Evolutionary conservation across 2,329 filamentous ascomycete genomes (phyloP).

Genomic region (Botrytis pseudocinerea): DNA sequence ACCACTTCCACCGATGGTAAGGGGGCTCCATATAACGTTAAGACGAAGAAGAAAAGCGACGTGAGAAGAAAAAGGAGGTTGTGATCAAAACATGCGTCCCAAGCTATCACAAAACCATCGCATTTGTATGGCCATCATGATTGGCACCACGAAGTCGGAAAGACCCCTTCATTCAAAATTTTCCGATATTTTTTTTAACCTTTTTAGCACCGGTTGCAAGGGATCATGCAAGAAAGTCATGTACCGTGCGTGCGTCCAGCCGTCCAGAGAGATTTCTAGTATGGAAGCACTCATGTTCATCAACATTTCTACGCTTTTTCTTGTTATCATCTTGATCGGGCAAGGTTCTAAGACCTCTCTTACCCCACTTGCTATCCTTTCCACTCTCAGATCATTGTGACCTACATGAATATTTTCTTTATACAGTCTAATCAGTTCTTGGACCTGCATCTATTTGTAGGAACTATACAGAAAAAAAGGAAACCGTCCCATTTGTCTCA

Average conservation of each 20-base stretch:
- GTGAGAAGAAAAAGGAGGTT: background rate
- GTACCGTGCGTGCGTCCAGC: background rate
- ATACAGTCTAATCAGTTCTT: constrained; percentile 8
- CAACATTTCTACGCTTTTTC: background rate
- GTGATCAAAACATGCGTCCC: constrained; percentile 8
- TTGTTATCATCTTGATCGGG: background rate
- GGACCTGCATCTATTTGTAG: background rate
- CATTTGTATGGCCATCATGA: background rate
- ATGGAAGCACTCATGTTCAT: background rate
- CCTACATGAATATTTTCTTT: background rate
- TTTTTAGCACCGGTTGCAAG: background rate
- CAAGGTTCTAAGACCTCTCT: constrained; percentile 8
- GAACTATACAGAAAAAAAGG: background rate
- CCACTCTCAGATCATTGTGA: constrained; percentile 5
- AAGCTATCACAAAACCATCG: constrained; percentile 1
- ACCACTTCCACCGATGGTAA: background rate
- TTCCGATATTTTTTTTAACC: background rate
- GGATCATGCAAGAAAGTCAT: constrained; percentile 1
- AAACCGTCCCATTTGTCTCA: background rate
- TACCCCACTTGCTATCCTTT: constrained; percentile 6
- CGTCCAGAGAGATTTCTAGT: background rate
- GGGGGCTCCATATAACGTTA: background rate
- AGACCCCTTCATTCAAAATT: constrained; percentile 1
- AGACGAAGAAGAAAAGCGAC: background rate
- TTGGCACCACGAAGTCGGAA: constrained; percentile 3